Percentiles rank a stretch among this genome's conserved stretches.
Conservation (phyloP, 2,329 filamentous ascomycete species). For the Pestalotiopsis sp. region DNA sequence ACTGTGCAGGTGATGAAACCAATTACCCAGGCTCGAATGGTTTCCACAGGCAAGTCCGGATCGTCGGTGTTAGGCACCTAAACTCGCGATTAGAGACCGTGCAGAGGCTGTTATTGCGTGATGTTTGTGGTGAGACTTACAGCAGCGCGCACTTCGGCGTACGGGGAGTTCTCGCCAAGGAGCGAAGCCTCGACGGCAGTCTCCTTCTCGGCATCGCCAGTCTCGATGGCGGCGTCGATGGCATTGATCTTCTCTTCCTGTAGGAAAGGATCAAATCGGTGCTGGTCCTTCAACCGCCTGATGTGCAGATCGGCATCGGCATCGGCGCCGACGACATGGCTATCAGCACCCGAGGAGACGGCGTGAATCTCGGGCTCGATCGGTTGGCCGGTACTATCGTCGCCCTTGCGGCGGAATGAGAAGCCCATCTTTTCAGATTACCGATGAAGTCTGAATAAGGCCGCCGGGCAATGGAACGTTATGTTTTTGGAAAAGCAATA, state of each 20-base stretch:
- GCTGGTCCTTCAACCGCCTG: constrained; percentile 10
- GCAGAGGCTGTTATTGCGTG: neutral
- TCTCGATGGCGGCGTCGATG: constrained; percentile 59
- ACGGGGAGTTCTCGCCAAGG: constrained; percentile 68
- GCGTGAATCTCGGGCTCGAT: neutral
- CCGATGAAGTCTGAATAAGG: neutral
- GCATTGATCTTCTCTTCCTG: constrained; percentile 63
- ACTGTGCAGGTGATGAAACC: constrained; percentile 63
- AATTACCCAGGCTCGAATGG: constrained; percentile 66
- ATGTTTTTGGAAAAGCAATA: neutral
- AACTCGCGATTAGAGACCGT: neutral
- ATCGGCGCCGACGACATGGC: neutral
- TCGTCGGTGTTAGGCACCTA: constrained; percentile 8
- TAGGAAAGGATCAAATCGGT: constrained; percentile 30
- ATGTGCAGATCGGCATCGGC: constrained; percentile 2
- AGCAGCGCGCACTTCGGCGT: constrained; percentile 67
- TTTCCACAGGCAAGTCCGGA: constrained; percentile 62
- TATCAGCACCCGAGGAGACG: neutral
- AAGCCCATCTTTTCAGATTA: constrained; percentile 8
- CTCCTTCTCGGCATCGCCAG: constrained; percentile 57
- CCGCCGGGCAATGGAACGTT: neutral
- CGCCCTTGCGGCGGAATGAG: constrained; percentile 7
- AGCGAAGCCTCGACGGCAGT: constrained; percentile 59
- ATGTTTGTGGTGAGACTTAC: constrained; percentile 2
- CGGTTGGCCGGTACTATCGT: neutral